These are phyloP conservation scores for Discostella stelligeroides DNA, from an alignment of 108 stramenopile genomes.

Conservation along the genomic window DNA sequence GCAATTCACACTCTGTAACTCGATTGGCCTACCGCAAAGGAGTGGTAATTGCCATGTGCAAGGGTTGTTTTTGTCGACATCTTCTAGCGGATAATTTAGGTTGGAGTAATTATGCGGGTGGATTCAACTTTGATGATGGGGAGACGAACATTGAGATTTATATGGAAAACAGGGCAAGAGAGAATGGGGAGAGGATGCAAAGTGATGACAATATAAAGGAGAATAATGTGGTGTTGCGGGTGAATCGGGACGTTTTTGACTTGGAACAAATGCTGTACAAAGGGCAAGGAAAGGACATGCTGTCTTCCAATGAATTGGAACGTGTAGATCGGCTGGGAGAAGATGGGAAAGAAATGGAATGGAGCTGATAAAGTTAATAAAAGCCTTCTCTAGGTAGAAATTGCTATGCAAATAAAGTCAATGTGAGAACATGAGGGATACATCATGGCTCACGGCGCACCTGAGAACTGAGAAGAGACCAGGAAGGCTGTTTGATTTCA, in stretches of 20 bases:
- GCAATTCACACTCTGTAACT: constrained; percentile 56
- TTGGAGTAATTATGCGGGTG: constrained; percentile 50
- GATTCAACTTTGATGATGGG: constrained; percentile 56
- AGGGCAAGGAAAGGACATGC: constrained; percentile 4
- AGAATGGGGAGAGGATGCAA: not conserved
- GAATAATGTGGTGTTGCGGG: constrained; percentile 40
- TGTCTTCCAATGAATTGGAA: not conserved
- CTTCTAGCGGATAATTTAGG: constrained; percentile 83
- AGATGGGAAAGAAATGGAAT: not conserved
- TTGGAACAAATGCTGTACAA: constrained; percentile 45
- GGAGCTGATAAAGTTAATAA: not conserved
- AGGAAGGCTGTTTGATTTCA: too few relatives aligned
- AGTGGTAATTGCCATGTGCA: constrained; percentile 75
- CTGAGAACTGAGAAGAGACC: too few relatives aligned
- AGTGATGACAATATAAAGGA: constrained; percentile 10
- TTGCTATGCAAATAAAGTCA: too few relatives aligned
- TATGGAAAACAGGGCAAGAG: constrained; percentile 27
- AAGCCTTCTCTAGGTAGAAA: too few relatives aligned
- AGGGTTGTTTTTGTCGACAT: constrained; percentile 68
- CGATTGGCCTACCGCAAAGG: constrained; percentile 69
- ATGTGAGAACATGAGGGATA: too few relatives aligned
- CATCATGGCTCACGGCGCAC: too few relatives aligned
- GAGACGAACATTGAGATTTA: constrained; percentile 67
- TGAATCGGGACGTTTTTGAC: constrained; percentile 41
- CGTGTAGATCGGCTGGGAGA: not conserved